These are phyloP conservation scores for Asterophora lycoperdoides DNA, from an alignment of 768 basidiomycete species.

Conservation along the genomic window DNA sequence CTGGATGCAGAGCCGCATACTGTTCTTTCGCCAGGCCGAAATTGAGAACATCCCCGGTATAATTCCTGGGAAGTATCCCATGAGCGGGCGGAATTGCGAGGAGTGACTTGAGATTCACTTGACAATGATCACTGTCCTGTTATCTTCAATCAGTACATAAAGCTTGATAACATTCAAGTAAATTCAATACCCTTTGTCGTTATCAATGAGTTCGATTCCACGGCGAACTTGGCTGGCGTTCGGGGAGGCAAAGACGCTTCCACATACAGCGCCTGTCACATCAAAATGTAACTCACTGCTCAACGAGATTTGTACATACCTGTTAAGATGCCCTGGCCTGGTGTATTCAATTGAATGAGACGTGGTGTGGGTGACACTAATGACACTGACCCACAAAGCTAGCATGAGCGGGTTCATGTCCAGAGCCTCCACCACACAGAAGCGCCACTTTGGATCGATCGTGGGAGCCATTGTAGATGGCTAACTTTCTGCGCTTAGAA, in stretches of 20 bases:
- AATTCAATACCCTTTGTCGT: slow-evolving; percentile 56
- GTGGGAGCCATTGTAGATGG: slow-evolving; percentile 54
- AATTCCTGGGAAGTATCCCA: slow-evolving; percentile 50
- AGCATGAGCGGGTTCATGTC: slow-evolving; percentile 90
- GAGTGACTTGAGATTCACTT: slow-evolving; percentile 45
- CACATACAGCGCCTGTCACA: slow-evolving; percentile 76
- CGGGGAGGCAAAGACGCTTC: slow-evolving; percentile 88
- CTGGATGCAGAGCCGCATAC: slow-evolving; percentile 65
- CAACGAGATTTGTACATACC: slow-evolving; percentile 35
- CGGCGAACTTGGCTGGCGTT: slow-evolving; percentile 80
- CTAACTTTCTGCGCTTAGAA: slow-evolving; percentile 30
- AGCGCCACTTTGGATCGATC: slow-evolving; percentile 69
- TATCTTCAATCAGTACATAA: not conserved
- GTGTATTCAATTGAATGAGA: not conserved
- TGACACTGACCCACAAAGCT: slow-evolving; percentile 72
- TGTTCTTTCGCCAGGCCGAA: slow-evolving; percentile 90
- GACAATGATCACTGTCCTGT: slow-evolving; percentile 76
- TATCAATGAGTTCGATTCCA: slow-evolving; percentile 73
- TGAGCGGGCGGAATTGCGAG: not conserved
- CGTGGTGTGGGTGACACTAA: slow-evolving; percentile 23
- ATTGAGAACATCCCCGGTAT: slow-evolving; percentile 88
- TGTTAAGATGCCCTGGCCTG: slow-evolving; percentile 75
- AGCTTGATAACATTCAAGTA: not conserved
- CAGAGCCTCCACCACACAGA: slow-evolving; percentile 81
- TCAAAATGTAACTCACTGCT: too few species aligned